Base-by-base conservation (phyloP, 306 rosid species). In the Erythrophleum fordii region DNA sequence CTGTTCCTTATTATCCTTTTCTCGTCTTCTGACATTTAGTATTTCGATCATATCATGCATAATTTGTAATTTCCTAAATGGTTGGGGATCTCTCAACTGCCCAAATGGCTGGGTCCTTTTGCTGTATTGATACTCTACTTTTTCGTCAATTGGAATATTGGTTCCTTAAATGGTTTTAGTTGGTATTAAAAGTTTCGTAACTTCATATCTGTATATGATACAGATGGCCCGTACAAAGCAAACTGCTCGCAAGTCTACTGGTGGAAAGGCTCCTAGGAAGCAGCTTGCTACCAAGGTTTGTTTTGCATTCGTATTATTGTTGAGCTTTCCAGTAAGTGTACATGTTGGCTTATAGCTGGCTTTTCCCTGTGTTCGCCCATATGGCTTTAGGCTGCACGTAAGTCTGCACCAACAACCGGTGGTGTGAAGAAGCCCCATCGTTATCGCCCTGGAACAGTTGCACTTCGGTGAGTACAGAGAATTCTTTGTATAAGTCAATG, bases 201-300 rank as follows among this genome's bases (percentile, higher is more conserved):
- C 6, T 10, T 46, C 0, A 6, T 3, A 6, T 25, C 28, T 8
- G 0, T 2, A 5, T 8, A 53, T 78, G 1, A 8, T 1, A 3
- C 60, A 94, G 97, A 94, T 94, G 98, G 98, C 98, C 41, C 98
- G 98, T 94, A 94, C 98, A 0, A 94, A 94, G 88, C 98, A 94
- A 89, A 94, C 98, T 20, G 98, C 98, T 58, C 98, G 98, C 1
- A 94, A 94, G 85, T 94, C 98, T 0, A 94, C 98, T 0, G 97
- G 98, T 78, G 98, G 98, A 72, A 94, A 94, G 78, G 98, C 98
- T 11, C 98, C 97, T 0, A 86, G 98, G 90, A 94, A 94, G 97
- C 98, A 94, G 72, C 97, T 94, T 18, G 98, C 98, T 17, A 94
- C 98, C 34, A 94, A 94, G 98, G 98, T 94, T n/a, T 72, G 51